Evolutionary conservation across 805 yeast genomes (phyloP), one percentile per base, ranked within the genome.

Genomic region (Kregervanrija delftensis): DNA sequence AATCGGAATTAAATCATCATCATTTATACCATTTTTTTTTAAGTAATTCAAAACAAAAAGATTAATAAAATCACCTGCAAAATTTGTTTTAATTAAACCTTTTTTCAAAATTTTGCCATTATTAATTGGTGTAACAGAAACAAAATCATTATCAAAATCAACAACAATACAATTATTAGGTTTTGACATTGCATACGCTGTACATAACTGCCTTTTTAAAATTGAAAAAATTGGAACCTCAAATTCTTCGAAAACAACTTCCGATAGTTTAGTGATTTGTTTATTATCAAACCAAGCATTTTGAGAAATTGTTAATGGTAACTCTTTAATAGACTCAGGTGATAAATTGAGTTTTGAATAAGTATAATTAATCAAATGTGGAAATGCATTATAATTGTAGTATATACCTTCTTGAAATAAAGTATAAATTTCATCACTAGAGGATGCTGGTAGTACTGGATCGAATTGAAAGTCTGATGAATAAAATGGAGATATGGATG

Each of bases 61-160:
- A 60, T 83, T 85, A 44, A 86, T 61, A 60, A 83, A 90, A 60
- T 89, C 91, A 9, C 97, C 98, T 3, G 90, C 96, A 59, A 74
- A 85, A 54, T 77, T 79, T 12, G 86, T 76, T 60, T 78, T 83
- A 48, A 74, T 67, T 5, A 79, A 72, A 39, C 86, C 84, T 58
- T 82, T 83, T 50, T 72, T 66, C 43, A 83, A 73, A 42, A 87
- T 75, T 12, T 76, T 73, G 34, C 96, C 96, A 55, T 85, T 89
- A 49, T 78, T 65, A 14, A 87, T 75, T 9, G 95, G 95, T 0
- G 93, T 83, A 9, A 87, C 86, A 31, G 81, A 73, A 13, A 83
- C 73, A 4, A 77, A 75, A 3, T 83, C 71, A 9, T 85, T 72
- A 2, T 96, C 96, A 38, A 89, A 64, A 59, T 90, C 96, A 22